These are phyloP conservation scores for Plasmodium inui DNA, from an alignment of 169 alveolate genomes.

Conservation along the genomic window DNA sequence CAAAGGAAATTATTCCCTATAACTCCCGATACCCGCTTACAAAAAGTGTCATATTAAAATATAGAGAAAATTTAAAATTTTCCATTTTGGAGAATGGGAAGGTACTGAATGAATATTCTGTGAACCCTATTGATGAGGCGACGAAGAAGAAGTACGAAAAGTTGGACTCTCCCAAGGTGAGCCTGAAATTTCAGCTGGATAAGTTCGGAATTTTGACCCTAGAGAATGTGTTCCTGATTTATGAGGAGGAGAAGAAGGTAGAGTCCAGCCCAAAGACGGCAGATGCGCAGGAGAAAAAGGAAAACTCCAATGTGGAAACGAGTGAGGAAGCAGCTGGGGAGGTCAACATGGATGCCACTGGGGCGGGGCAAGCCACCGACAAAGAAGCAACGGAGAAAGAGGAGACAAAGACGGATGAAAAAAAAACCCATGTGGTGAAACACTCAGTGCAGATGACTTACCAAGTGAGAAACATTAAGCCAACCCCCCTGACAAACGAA, in stretches of 20 bases:
- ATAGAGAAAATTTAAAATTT: conserved; percentile 54
- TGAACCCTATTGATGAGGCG: conserved; percentile 15
- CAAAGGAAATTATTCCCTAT: conserved; percentile 54
- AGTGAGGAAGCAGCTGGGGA: background rate
- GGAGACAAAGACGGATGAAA: background rate
- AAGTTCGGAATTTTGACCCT: conserved; percentile 45
- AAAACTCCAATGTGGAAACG: conserved; percentile 6
- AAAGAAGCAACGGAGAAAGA: conserved; percentile 1
- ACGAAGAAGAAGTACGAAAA: conserved; percentile 37
- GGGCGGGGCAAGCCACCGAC: background rate
- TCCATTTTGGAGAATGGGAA: conserved; percentile 69
- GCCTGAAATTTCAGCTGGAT: conserved; percentile 44
- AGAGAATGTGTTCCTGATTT: conserved; percentile 3
- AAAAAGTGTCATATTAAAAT: conserved; percentile 42
- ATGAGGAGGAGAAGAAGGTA: conserved; percentile 49
- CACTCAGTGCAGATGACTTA: conserved; percentile 34
- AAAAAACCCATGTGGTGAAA: conserved; percentile 28
- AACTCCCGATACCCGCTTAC: conserved; percentile 44
- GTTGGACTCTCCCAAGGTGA: conserved; percentile 29
- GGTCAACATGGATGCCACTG: background rate
- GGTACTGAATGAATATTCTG: conserved; percentile 16
- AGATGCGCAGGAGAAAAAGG: conserved; percentile 10
- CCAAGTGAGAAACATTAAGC: conserved; percentile 31
- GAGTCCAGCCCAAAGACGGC: background rate
- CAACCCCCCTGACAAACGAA: conserved; percentile 44